These are phyloP conservation scores for Pharus latifolius DNA, from an alignment of 176 grass and related monocot genomes.

Conservation along the genomic window DNA sequence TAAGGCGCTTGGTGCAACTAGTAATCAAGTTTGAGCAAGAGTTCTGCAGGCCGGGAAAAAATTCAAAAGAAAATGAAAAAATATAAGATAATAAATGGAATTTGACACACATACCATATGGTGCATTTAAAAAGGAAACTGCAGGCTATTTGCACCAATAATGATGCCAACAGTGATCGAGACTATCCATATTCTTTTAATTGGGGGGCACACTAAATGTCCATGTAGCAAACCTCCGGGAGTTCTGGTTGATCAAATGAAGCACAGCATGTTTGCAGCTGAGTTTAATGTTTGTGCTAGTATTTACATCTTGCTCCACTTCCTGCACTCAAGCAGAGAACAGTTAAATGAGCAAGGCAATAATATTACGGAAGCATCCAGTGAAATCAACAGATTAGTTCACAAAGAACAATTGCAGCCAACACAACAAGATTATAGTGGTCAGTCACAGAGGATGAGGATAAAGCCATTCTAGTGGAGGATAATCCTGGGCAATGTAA, in stretches of 20 bases:
- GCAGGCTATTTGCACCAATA: background rate
- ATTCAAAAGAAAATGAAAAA: background rate
- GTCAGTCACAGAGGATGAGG: background rate
- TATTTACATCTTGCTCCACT: background rate
- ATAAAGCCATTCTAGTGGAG: too few species aligned
- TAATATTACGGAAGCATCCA: background rate
- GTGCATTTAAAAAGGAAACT: background rate
- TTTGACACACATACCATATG: background rate
- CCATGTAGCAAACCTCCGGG: background rate
- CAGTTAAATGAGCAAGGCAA: background rate
- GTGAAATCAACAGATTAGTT: background rate
- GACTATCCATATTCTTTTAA: background rate
- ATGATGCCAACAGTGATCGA: background rate
- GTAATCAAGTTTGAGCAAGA: background rate
- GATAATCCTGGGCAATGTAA: too few species aligned
- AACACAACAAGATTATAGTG: background rate
- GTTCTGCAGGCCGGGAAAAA: background rate
- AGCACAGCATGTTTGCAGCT: background rate
- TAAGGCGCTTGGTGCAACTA: too few species aligned
- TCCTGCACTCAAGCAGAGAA: background rate
- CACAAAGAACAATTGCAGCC: background rate
- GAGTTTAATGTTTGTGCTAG: background rate
- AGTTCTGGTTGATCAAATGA: constrained; percentile 9
- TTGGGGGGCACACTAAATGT: background rate
- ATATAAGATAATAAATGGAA: background rate